Evolutionary conservation across 164 flowering plant genomes (phyloP), one percentile per base, ranked within the genome.

Genomic region (Saururus chinensis): DNA sequence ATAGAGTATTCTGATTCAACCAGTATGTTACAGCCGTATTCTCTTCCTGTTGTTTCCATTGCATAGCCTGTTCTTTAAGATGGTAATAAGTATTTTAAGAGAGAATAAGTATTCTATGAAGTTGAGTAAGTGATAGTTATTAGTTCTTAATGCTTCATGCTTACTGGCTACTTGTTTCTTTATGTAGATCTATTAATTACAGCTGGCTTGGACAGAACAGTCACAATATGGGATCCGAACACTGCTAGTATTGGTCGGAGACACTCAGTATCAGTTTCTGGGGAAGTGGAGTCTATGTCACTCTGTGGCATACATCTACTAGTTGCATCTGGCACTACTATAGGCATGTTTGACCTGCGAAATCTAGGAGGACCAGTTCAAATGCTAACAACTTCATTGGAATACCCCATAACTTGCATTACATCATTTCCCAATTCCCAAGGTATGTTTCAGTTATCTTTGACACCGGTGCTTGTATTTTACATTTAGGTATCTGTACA

Each of bases 171-270:
- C 37, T 2, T 30, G 49, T 45, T 45, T 45, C 49, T 0, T 20
- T 41, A 59, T 68, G 54, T 56, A 90, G 97, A 79, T 67, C 91
- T 81, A 67, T 68, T 80, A 40, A 69, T 88, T 49, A 69, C 82
- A 63, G 79, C 82, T 56, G 89, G 93, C 70, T 76, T 86, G 76
- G 93, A 93, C 70, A 80, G 75, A 64, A 85, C 67, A 72, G 54
- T 90, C 40, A 76, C 68, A 60, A 77, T 69, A 53, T 90, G 96
- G 96, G 97, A 88, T 74, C 45, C 68, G 14, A 83, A 89, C 14
- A 63, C 60, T 40, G 25, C 59, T 53, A 69, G 71, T 53, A 26
- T 72, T 16, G 35, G 22, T 63, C 41, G 53, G 49, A 67, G 63
- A 55, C 61, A 42, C 59, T 64, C 70, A 25, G 75, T 40, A 68